A percentile compares a stretch with the other conserved stretches of the same genome.
Evolutionary conservation across 2,329 filamentous ascomycete species (phyloP).

Genomic region (Neodidymelliopsis sp.): DNA sequence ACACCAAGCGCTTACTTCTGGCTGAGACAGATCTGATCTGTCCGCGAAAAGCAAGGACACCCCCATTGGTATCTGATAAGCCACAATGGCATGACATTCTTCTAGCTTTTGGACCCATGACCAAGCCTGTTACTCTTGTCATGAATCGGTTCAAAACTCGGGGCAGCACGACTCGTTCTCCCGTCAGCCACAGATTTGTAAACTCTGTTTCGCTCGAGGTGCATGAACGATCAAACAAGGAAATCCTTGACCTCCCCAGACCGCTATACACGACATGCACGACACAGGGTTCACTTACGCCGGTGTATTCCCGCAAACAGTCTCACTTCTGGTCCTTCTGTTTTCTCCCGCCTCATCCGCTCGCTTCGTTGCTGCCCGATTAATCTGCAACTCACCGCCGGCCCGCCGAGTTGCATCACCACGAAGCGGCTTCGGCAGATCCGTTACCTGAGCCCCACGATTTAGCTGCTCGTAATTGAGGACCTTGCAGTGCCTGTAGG

Average conservation of each 20-base stretch:
- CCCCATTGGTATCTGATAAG: slow-evolving; percentile 22
- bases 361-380: slow-evolving; percentile 24
- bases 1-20: slow-evolving; percentile 33
- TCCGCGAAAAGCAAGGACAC: slow-evolving; percentile 20
- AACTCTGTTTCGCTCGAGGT: slow-evolving; percentile 24
- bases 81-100: slow-evolving; percentile 24
- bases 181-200: slow-evolving; percentile 22
- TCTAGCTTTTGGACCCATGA: slow-evolving; percentile 24
- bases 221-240: slow-evolving; percentile 22
- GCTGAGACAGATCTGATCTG: slow-evolving; percentile 32
- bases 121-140: slow-evolving; percentile 16
- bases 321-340: slow-evolving; percentile 25
- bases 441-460: neutral
- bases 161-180: slow-evolving; percentile 14
- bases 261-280: slow-evolving; percentile 25
- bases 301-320: slow-evolving; percentile 18
- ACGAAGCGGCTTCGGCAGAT: slow-evolving; percentile 4
- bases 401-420: slow-evolving; percentile 14
- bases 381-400: slow-evolving; percentile 18
- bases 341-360: slow-evolving; percentile 26
- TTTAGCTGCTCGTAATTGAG: neutral
- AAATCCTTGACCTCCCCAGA: slow-evolving; percentile 24
- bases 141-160: slow-evolving; percentile 5
- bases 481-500: neutral
- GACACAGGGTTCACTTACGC: slow-evolving; percentile 22